These are phyloP conservation scores for Alloteropsis semialata DNA, from an alignment of 176 grass and related monocot genomes.

Conservation along the genomic window DNA sequence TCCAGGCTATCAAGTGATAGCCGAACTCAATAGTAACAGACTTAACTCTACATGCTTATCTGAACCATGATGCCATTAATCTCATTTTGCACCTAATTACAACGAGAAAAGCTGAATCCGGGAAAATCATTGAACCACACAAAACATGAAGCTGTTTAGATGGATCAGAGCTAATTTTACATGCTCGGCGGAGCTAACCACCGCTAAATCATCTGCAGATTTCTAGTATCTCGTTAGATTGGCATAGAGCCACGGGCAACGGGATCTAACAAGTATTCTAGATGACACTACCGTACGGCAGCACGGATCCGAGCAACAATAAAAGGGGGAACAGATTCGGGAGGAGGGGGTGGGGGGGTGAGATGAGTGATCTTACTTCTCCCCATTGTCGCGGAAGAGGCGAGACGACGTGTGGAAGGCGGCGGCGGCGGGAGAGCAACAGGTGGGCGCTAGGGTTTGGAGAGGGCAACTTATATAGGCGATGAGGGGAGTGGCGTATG, in stretches of 20 bases:
- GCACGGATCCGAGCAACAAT: not conserved
- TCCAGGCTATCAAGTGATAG: not conserved
- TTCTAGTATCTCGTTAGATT: not conserved
- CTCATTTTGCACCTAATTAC: not conserved
- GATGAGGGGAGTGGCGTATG: not conserved
- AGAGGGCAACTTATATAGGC: not conserved
- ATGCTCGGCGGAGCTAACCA: not conserved
- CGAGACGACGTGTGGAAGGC: not conserved
- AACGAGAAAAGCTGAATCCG: not conserved
- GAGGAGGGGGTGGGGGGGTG: not conserved
- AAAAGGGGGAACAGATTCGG: not conserved
- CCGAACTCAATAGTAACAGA: not conserved
- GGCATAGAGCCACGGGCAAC: too few species aligned
- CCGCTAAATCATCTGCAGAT: not conserved
- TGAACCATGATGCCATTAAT: not conserved
- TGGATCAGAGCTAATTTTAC: not conserved
- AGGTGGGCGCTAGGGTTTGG: not conserved
- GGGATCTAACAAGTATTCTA: not conserved
- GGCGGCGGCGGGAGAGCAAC: not conserved
- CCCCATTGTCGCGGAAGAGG: constrained; percentile 15
- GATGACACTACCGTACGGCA: not conserved
- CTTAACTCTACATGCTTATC: not conserved
- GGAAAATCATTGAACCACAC: not conserved
- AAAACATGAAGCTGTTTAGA: not conserved
- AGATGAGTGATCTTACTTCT: constrained; percentile 12